Evolutionary conservation across 2,329 filamentous ascomycete genomes (phyloP), one percentile per base, ranked within the genome.

Genomic region (Fusarium denticulatum): DNA sequence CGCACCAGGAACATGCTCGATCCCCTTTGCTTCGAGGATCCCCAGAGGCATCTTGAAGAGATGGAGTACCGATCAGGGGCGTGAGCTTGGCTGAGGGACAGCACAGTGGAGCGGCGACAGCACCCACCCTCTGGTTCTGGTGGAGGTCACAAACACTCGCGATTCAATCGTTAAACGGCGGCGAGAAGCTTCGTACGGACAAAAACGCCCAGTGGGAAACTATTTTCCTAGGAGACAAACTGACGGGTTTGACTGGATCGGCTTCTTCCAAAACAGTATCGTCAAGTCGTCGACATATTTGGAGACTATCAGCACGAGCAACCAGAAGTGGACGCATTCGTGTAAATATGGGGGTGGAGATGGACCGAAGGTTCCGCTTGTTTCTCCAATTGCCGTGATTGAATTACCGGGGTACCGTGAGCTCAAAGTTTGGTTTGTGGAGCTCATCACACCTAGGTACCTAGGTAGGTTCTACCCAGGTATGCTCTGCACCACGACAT

Each of bases 1-100:
- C 86, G 80, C 85, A 95, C 93, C 94, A 67, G 94, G 94, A 69
- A 96, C 93, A 81, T 93, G 88, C 77, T 89, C 88, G 74, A 90
- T 86, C 77, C 86, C 86, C 78, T 80, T 86, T 79, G 93, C 89
- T 77, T 95, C 90, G 66, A 96, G 86, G 67, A 97, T 90, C 58
- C 93, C 92, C 72, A 96, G 86, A 32, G 78, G 79, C 83, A 85
- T 85, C 62, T 72, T 74, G 76, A 64, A 56, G 59, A 67, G 56
- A 62, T 60, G 45, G 63, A 56, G 57, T 42, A 40, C 49, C 56
- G 63, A 69, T 32, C 57, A 61, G 46, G 63, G 53, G 36, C 26
- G 45, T 46, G 60, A 59, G 58, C 60, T 62, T 52, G 30, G 45
- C 64, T 55, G 58, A 56, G 39, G 52, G 64, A 57, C 22, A 45